Evolutionary conservation across 2,329 filamentous ascomycete species (phyloP).

Genomic region (Tolypocladium paradoxum): DNA sequence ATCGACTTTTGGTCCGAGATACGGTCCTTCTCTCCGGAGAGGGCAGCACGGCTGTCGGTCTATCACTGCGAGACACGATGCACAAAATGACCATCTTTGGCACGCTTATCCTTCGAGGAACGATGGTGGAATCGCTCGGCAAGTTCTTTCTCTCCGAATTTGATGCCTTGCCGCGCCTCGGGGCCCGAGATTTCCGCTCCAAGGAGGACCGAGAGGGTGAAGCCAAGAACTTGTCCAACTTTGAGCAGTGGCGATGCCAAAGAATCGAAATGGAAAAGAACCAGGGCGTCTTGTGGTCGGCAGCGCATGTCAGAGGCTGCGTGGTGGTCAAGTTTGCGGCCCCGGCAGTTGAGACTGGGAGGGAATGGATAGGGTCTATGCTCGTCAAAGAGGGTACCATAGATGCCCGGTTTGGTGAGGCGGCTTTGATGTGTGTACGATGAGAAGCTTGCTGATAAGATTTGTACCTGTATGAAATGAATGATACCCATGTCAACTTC

Average conservation of each 20-base stretch:
- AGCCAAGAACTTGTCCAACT: constrained; percentile 23
- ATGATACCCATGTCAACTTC: background rate
- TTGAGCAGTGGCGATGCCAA: constrained; percentile 41
- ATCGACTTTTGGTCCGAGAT: constrained; percentile 70
- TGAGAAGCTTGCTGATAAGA: background rate
- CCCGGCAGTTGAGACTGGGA: constrained; percentile 66
- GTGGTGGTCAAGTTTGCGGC: constrained; percentile 89
- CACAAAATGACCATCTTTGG: constrained; percentile 68
- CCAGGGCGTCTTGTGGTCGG: constrained; percentile 66
- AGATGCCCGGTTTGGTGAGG: constrained; percentile 61
- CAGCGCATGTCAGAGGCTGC: constrained; percentile 68
- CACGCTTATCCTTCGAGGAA: constrained; percentile 73
- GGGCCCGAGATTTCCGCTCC: constrained; percentile 64
- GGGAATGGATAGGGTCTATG: constrained; percentile 70
- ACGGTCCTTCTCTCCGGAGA: constrained; percentile 62
- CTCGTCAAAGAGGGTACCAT: constrained; percentile 65
- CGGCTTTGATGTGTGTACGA: constrained; percentile 64
- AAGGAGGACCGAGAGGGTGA: constrained; percentile 35
- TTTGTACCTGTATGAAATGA: background rate
- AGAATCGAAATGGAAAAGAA: constrained; percentile 48
- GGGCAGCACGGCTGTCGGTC: constrained; percentile 25
- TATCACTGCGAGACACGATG: constrained; percentile 51
- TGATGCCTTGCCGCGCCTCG: constrained; percentile 65
- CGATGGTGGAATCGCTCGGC: constrained; percentile 53
- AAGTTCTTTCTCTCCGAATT: constrained; percentile 75